Evolutionary conservation across 306 rosid species (phyloP).

Genomic region (Quercus rubra): DNA sequence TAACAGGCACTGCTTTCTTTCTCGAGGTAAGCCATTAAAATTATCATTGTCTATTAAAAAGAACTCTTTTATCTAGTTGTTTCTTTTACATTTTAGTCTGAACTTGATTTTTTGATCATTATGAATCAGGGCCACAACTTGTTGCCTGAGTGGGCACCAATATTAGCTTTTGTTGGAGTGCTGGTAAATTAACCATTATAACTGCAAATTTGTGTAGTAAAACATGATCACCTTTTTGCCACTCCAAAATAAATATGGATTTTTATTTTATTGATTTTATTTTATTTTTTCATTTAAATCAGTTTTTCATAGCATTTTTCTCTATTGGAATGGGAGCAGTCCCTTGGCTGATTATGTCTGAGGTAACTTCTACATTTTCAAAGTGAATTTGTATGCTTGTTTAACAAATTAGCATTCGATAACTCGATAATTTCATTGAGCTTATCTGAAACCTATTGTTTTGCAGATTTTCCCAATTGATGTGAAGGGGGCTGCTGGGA

Average conservation of each 20-base stretch:
- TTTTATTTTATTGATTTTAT: neutral
- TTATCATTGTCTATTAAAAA: neutral
- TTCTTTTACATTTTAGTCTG: neutral
- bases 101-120: neutral
- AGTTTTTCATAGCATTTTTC: constrained; percentile 66
- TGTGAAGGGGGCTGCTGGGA: constrained; percentile 77
- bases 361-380: constrained; percentile 41
- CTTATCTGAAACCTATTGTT: neutral
- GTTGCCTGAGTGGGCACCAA: constrained; percentile 31
- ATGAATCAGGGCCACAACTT: constrained; percentile 23
- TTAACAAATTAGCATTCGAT: neutral
- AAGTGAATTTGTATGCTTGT: neutral
- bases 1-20: constrained; percentile 47
- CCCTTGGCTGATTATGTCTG: constrained; percentile 95
- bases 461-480: constrained; percentile 78
- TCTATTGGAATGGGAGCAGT: constrained; percentile 80
- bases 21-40: constrained; percentile 25
- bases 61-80: neutral
- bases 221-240: neutral
- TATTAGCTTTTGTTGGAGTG: constrained; percentile 33
- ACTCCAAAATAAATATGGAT: neutral
- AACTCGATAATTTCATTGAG: neutral
- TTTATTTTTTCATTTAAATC: constrained; percentile 2
- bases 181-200: constrained; percentile 21
- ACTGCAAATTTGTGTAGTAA: neutral